Conservation (phyloP, 768 basidiomycete species). For the Tulasnella sp. region DNA sequence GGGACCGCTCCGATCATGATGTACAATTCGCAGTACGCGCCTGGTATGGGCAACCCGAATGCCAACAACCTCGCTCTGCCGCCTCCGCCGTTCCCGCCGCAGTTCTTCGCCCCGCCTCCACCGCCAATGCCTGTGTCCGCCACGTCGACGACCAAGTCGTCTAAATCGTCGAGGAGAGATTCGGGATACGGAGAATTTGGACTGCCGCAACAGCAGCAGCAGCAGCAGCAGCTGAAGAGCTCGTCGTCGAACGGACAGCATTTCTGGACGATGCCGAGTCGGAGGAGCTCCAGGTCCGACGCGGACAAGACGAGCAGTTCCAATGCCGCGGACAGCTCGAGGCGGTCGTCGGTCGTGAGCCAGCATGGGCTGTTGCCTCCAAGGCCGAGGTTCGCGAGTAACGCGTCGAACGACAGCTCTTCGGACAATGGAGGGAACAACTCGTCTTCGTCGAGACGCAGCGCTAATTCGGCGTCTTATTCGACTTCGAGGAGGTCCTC, state of each 20-base stretch:
- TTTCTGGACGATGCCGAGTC: not conserved
- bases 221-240: conserved; percentile 1
- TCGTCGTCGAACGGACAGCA: not conserved
- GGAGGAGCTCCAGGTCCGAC: conserved; percentile 2
- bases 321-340: not conserved
- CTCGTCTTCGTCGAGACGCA: not conserved
- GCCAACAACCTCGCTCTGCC: not conserved
- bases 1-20: not conserved
- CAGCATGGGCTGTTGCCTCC: not conserved
- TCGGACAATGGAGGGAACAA: not conserved
- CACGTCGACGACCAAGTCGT: not conserved
- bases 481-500: not conserved
- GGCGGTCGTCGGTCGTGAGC: not conserved
- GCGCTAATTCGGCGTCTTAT: not conserved
- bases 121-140: not conserved
- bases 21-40: not conserved
- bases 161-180: conserved; percentile 3
- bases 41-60: not conserved
- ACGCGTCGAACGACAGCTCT: not conserved
- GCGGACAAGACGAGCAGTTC: not conserved
- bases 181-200: not conserved
- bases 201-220: not conserved
- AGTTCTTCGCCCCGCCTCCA: not conserved
- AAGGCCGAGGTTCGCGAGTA: not conserved
- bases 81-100: not conserved